Evolutionary conservation across 345 rosid genomes (phyloP).

Genomic region (Pistacia atlantica): DNA sequence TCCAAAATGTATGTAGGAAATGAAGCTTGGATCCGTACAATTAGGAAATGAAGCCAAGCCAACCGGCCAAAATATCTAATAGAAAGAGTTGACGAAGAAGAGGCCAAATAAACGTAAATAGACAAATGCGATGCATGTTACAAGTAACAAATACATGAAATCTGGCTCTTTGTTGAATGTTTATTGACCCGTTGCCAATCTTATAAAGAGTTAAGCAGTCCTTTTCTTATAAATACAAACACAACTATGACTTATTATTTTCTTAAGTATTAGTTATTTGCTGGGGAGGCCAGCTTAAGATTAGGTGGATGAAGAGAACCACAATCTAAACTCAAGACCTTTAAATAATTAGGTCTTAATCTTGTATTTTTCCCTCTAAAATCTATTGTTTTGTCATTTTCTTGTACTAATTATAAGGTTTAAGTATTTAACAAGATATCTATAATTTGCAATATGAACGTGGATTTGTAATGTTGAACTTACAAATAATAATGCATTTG

Average conservation of each 20-base stretch:
- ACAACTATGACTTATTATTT: neutral
- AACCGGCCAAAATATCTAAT: too few relatives aligned
- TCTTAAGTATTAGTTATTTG: neutral
- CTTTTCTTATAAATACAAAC: neutral
- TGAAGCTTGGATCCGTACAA: too few relatives aligned
- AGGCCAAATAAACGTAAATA: neutral
- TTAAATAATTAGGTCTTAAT: neutral
- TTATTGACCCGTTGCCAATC: constrained; percentile 4
- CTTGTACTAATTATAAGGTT: too few relatives aligned
- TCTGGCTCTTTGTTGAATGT: neutral
- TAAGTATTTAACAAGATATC: too few relatives aligned
- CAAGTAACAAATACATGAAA: too few relatives aligned
- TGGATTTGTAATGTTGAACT: too few relatives aligned
- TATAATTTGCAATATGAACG: neutral
- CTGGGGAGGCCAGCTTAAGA: neutral
- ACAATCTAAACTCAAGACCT: neutral
- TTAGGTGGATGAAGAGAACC: neutral
- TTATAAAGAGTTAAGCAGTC: neutral
- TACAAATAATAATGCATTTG: too few relatives aligned
- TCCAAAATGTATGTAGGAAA: too few relatives aligned
- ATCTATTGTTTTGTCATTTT: too few relatives aligned
- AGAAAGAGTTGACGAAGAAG: too few relatives aligned
- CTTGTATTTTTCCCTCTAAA: neutral
- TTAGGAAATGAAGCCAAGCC: too few relatives aligned
- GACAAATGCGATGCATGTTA: neutral